Percentiles rank a stretch among this genome's conserved stretches.
Conservation (phyloP, 2,329 filamentous ascomycete genomes). For the Rhexocercosporidium sp. region DNA sequence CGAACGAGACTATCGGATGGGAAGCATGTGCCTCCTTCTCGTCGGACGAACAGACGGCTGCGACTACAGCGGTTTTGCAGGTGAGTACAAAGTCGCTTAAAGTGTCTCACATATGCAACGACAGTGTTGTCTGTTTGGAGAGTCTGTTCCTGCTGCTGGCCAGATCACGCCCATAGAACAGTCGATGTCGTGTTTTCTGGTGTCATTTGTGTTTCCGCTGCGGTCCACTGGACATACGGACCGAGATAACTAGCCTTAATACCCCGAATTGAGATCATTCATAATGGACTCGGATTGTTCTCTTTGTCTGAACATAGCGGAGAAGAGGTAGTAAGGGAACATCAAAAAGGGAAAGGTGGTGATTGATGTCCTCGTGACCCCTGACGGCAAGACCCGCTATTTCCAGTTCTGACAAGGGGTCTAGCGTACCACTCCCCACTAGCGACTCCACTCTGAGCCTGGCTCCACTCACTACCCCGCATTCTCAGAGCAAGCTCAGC, state of each 20-base stretch:
- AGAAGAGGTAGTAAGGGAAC: neutral
- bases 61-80: too few species aligned
- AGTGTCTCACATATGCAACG: too few species aligned
- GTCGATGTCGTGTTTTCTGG: too few species aligned
- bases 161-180: too few species aligned
- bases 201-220: too few species aligned
- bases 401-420: neutral
- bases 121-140: too few species aligned
- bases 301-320: neutral
- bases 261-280: neutral
- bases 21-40: too few species aligned
- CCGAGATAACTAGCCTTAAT: neutral
- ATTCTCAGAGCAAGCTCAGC: constrained; percentile 6
- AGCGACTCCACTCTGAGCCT: constrained; percentile 1
- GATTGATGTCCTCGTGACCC: neutral
- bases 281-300: neutral
- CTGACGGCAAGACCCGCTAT: constrained; percentile 12
- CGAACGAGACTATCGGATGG: too few species aligned
- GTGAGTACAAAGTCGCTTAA: too few species aligned
- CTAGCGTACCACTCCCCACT: neutral
- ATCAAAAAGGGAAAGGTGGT: neutral
- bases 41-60: too few species aligned
- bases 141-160: too few species aligned
- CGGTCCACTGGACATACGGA: too few species aligned
- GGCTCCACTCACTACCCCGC: constrained; percentile 12